Evolutionary conservation across 768 basidiomycete species (phyloP).

Genomic region (Termitomyces sp.): DNA sequence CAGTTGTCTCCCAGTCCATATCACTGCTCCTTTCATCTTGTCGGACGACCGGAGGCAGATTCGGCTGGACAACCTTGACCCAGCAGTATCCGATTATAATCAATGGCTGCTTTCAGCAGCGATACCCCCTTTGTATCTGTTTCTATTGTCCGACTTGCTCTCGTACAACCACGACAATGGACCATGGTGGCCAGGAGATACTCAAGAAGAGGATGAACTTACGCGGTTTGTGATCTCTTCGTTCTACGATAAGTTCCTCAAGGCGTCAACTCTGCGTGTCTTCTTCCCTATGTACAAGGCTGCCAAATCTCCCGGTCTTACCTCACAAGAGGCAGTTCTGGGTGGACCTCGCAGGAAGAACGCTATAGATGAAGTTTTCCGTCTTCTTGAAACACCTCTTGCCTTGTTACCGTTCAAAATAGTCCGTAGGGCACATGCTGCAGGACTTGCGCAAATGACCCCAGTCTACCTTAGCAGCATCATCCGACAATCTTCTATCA

Average conservation of each 20-base stretch:
- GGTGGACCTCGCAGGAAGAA: neutral
- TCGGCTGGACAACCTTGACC: conserved; percentile 33
- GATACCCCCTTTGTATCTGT: conserved; percentile 35
- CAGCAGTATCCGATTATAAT: conserved; percentile 36
- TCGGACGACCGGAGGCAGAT: conserved; percentile 43
- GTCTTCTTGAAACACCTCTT: conserved; percentile 15
- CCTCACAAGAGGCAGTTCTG: neutral
- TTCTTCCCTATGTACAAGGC: neutral
- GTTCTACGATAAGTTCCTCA: conserved; percentile 6
- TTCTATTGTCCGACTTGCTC: conserved; percentile 31
- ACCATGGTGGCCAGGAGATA: conserved; percentile 34
- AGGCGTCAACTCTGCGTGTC: neutral
- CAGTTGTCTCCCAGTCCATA: conserved; percentile 40
- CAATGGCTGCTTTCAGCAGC: conserved; percentile 35
- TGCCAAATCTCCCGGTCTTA: neutral
- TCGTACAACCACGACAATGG: conserved; percentile 15
- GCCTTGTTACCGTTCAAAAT: conserved; percentile 20
- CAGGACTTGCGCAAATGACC: conserved; percentile 19
- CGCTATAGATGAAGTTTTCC: conserved; percentile 19
- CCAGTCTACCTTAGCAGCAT: conserved; percentile 23
- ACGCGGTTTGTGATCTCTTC: neutral
- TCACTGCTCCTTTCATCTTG: conserved; percentile 44
- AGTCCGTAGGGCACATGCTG: conserved; percentile 15
- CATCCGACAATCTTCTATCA: conserved; percentile 11
- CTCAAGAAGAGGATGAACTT: conserved; percentile 12